Base-by-base conservation (phyloP, 2,329 filamentous ascomycete genomes). In the Didymella arachidicola region DNA sequence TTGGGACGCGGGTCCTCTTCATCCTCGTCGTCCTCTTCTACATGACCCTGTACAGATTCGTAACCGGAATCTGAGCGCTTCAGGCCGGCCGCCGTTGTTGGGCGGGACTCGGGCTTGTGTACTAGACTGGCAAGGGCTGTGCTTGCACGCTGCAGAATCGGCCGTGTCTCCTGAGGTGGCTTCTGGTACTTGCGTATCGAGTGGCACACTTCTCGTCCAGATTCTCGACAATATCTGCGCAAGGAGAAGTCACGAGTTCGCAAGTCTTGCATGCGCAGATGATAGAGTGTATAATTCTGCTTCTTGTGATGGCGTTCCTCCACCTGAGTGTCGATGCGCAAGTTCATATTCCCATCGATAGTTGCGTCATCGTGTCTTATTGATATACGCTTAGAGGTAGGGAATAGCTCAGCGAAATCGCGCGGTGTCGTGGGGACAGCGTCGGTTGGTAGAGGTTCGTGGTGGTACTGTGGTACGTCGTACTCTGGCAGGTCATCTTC, bases 341-440 rank as follows among this genome's bases (percentile, higher is more conserved):
- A 83, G 74, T 98, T 98, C 92, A 97, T 96, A 81, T 97, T 97
- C 34, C 94, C 94, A 74, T 99, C 94, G 4, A 89, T 79, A 0
- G 93, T 95, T 47, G 91, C 87, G 77, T 97, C 92, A 74, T 98
- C 95, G 74, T 98, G 94, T 27, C 90, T 87, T 71, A 99, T 92
- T 34, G 87, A 86, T 51, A 98, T 80, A 55, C 91, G 86, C 74
- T 92, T 87, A 66, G 89, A 85, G 8, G 93, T 96, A 11, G 95
- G 94, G 76, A 97, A 99, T 52, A 96, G 85, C 53, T 88, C 84
- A 26, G 88, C 89, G 75, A 98, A 98, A 66, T 93, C 89, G 58
- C 89, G 83, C 3, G 94, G 90, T 1, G 89, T 93, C 1, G 93
- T 92, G 11, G 93, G 86, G 27, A 91, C 84, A 32, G 91, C 87